phyloP scores from a whole-genome alignment of 768 basidiomycete genomes.

The Leccinum subtestaceum region DNA sequence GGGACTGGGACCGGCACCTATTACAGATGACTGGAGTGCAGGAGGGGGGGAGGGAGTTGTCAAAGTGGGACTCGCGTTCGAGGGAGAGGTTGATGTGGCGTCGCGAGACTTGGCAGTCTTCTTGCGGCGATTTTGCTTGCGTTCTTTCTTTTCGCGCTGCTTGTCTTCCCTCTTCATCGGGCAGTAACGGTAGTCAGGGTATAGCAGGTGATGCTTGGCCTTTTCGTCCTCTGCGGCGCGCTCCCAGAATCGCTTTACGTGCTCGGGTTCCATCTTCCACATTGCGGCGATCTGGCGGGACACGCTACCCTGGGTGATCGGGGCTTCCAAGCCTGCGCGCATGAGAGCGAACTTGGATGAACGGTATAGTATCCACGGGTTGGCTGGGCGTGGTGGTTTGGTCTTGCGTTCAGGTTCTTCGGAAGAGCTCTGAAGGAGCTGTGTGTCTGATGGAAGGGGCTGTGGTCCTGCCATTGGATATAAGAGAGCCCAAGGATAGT shows the following conservation, averaged over 20 bases:
- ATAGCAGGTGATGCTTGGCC: slow-evolving; percentile 46
- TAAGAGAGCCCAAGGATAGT: slow-evolving; percentile 8
- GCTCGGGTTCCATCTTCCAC: slow-evolving; percentile 58
- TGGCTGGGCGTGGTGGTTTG: slow-evolving; percentile 65
- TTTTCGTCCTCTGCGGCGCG: slow-evolving; percentile 52
- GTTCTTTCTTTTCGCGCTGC: slow-evolving; percentile 38
- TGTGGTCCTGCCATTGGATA: slow-evolving; percentile 21
- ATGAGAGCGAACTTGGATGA: slow-evolving; percentile 45
- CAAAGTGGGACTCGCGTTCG: not conserved
- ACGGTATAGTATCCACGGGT: slow-evolving; percentile 83
- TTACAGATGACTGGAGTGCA: not conserved
- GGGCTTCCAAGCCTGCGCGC: slow-evolving; percentile 25
- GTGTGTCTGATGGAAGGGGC: not conserved
- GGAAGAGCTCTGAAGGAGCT: not conserved
- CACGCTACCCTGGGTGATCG: slow-evolving; percentile 56
- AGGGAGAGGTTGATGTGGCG: slow-evolving; percentile 10
- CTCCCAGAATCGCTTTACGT: slow-evolving; percentile 51
- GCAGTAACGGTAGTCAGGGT: slow-evolving; percentile 60
- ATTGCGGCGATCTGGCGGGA: slow-evolving; percentile 59
- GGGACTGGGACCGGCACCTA: not conserved
- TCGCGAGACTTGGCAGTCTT: slow-evolving; percentile 19
- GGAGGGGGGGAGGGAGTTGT: not conserved
- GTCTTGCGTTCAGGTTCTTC: slow-evolving; percentile 15
- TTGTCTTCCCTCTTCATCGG: slow-evolving; percentile 53
- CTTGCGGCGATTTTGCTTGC: slow-evolving; percentile 33